These are phyloP conservation scores for Zoysia pacifica DNA, from an alignment of 176 grass and related monocot genomes.

Conservation along the genomic window DNA sequence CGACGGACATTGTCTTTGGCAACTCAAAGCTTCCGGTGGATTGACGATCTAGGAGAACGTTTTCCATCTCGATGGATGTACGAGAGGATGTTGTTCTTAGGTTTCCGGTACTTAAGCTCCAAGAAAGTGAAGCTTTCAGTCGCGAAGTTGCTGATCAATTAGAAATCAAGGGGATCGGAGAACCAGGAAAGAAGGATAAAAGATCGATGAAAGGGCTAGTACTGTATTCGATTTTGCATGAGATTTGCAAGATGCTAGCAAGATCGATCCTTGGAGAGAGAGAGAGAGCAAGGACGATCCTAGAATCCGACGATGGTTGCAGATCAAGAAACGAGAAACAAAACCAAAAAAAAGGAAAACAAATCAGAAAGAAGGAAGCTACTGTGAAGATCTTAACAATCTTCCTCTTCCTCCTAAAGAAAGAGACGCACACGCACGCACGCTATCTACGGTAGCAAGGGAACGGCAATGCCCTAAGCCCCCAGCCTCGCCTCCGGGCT, in stretches of 20 bases:
- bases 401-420: slow-evolving; percentile 15
- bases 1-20: slow-evolving; percentile 8
- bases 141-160: neutral
- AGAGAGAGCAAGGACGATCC: slow-evolving; percentile 54
- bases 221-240: neutral
- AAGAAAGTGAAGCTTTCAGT: slow-evolving; percentile 1
- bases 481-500: slow-evolving; percentile 38
- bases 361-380: slow-evolving; percentile 20
- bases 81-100: neutral
- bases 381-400: slow-evolving; percentile 42
- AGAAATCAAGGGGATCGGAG: neutral
- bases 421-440: neutral
- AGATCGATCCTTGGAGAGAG: slow-evolving; percentile 34
- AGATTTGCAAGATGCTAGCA: slow-evolving; percentile 32
- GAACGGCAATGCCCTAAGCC: slow-evolving; percentile 36
- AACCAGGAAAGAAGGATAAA: neutral
- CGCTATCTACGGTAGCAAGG: slow-evolving; percentile 27
- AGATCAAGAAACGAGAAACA: slow-evolving; percentile 23
- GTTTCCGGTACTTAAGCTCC: neutral
- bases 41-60: slow-evolving; percentile 31
- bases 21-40: slow-evolving; percentile 44
- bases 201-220: slow-evolving; percentile 23
- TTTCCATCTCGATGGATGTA: too few species aligned
- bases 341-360: neutral
- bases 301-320: slow-evolving; percentile 26